phyloP scores from a whole-genome alignment of 1,284 basidiomycete genomes.

The Ganoderma meredithae region DNA sequence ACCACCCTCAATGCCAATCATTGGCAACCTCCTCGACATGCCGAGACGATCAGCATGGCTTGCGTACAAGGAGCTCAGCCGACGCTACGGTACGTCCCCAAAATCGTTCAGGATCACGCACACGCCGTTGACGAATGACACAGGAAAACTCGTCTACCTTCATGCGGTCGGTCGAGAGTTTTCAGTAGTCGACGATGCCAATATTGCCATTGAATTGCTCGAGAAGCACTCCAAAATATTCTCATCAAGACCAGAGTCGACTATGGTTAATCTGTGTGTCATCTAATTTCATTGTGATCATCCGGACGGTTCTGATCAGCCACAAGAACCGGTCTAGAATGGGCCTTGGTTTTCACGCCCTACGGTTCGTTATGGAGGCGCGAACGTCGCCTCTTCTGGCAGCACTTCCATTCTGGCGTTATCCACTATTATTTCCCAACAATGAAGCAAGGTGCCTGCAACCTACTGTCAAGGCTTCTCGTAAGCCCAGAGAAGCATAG shows the following conservation, averaged over 20 bases:
- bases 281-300: background rate
- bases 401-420: conserved; percentile 16
- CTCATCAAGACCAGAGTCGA: conserved; percentile 17
- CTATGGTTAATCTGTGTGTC: conserved; percentile 13
- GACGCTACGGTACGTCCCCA: background rate
- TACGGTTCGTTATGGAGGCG: conserved; percentile 10
- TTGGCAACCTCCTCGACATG: conserved; percentile 2
- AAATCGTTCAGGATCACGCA: background rate
- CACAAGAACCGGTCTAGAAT: conserved; percentile 1
- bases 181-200: conserved; percentile 18
- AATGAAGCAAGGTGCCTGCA: conserved; percentile 12
- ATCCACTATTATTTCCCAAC: conserved; percentile 11
- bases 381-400: conserved; percentile 18
- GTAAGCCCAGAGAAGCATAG: conserved; percentile 13
- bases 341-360: conserved; percentile 9
- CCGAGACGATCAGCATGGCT: background rate
- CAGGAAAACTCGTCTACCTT: conserved; percentile 19
- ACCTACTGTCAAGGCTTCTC: conserved; percentile 14
- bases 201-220: conserved; percentile 10
- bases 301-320: no score
- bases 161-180: conserved; percentile 17
- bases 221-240: conserved; percentile 21
- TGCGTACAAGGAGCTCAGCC: background rate
- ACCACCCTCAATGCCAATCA: background rate
- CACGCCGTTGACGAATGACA: background rate